These are phyloP conservation scores for Scheffersomyces titani DNA, from an alignment of 1,139 yeast species.

Conservation along the genomic window DNA sequence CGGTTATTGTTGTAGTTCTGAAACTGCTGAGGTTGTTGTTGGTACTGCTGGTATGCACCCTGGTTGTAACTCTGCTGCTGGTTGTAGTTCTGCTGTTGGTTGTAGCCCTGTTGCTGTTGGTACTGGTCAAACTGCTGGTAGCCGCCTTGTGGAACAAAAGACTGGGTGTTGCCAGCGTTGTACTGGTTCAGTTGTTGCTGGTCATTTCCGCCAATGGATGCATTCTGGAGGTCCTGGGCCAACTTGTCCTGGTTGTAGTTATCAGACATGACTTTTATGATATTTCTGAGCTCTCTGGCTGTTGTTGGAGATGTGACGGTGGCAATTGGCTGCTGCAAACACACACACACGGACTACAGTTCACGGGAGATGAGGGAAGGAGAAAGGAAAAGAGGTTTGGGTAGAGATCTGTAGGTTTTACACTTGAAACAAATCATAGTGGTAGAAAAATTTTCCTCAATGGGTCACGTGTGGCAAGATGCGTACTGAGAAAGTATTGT, in stretches of 20 bases:
- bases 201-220: constrained; percentile 31
- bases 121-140: constrained; percentile 26
- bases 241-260: constrained; percentile 50
- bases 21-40: constrained; percentile 8
- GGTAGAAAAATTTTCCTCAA: not conserved
- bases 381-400: not conserved
- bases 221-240: constrained; percentile 55
- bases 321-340: not conserved
- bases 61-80: constrained; percentile 14
- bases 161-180: constrained; percentile 41
- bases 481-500: not conserved
- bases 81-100: constrained; percentile 19
- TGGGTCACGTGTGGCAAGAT: not conserved
- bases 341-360: not conserved
- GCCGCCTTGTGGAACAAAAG: constrained; percentile 40
- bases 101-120: constrained; percentile 21
- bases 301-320: not conserved
- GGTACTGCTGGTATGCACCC: constrained; percentile 11
- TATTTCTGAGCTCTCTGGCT: constrained; percentile 1
- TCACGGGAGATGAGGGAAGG: not conserved
- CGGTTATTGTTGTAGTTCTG: constrained; percentile 16
- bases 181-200: constrained; percentile 14
- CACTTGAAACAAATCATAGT: not conserved
- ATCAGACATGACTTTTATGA: constrained; percentile 42
- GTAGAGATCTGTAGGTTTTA: not conserved